Conservation (phyloP, 441 rosid species). For the Populus hybrid region DNA sequence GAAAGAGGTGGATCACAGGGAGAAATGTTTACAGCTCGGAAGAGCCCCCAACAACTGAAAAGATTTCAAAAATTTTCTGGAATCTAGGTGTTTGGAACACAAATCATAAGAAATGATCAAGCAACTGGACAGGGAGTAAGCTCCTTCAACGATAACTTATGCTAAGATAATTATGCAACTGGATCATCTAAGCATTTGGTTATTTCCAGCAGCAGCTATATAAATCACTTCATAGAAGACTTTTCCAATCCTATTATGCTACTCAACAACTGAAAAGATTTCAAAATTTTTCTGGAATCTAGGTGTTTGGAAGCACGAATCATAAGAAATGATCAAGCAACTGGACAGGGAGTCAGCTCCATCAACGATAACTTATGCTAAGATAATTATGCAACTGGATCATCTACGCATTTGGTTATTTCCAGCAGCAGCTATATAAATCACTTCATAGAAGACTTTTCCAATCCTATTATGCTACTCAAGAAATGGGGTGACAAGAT, state of each 20-base stretch:
- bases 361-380: neutral
- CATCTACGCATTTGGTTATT: neutral
- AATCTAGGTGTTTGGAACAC: neutral
- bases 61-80: neutral
- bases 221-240: neutral
- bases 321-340: neutral
- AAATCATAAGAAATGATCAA: neutral
- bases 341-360: neutral
- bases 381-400: neutral
- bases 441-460: neutral
- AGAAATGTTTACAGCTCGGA: neutral
- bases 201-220: neutral
- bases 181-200: constrained; percentile 1
- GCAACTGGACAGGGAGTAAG: neutral
- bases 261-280: neutral
- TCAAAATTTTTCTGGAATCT: neutral
- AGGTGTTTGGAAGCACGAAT: neutral
- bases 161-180: neutral
- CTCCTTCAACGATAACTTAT: neutral
- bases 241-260: neutral
- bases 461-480: neutral
- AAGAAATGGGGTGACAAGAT: neutral
- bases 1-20: neutral
- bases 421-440: neutral
- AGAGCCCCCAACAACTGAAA: neutral